phyloP scores from a whole-genome alignment of 148 eudicot species.

The Rhododendron ferrugineum region DNA sequence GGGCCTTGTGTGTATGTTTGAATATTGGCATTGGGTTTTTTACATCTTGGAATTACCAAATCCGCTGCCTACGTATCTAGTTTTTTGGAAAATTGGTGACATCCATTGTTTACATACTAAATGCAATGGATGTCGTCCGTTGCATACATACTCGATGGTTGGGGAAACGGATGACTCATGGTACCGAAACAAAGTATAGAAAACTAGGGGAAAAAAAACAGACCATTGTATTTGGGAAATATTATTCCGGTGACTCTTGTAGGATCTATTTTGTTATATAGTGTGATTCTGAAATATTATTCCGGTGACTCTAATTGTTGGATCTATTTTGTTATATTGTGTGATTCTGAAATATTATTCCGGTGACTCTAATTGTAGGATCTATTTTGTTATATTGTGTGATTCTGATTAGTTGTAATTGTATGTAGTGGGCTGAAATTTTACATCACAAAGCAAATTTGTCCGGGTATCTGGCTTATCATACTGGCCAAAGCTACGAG shows the following conservation, averaged over 20 bases:
- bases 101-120: background rate
- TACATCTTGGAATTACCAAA: background rate
- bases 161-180: background rate
- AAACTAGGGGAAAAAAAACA: background rate
- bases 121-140: background rate
- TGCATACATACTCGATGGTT: background rate
- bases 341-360: background rate
- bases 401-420: background rate
- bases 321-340: background rate
- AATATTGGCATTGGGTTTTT: background rate
- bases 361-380: background rate
- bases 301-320: background rate
- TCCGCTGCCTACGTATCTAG: background rate
- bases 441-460: conserved; percentile 89
- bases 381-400: background rate
- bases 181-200: background rate
- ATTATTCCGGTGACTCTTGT: background rate
- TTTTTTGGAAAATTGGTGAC: background rate
- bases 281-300: background rate
- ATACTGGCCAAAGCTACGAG: conserved; percentile 81
- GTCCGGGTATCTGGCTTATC: conserved; percentile 75
- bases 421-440: conserved; percentile 73
- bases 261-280: background rate
- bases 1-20: background rate
- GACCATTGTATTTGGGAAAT: background rate